phyloP scores from a whole-genome alignment of 352 stramenopile species.

The Phytophthora hybrid region DNA sequence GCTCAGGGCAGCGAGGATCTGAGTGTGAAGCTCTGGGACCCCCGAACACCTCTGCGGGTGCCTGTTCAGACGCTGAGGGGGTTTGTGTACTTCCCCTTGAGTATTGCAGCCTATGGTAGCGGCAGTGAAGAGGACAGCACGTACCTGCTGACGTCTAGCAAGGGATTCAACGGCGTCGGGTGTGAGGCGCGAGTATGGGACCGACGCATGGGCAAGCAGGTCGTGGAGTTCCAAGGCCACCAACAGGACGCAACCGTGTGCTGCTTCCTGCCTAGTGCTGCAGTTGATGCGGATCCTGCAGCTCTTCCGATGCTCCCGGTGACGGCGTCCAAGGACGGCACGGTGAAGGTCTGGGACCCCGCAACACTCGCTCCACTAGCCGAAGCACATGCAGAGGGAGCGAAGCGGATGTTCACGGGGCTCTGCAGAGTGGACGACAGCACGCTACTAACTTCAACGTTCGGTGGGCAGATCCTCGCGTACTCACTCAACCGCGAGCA shows the following conservation, averaged over 20 bases:
- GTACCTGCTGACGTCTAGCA: conserved; percentile 86
- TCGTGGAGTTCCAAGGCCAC: conserved; percentile 68
- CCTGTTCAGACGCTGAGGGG: conserved; percentile 66
- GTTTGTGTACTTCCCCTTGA: conserved; percentile 86
- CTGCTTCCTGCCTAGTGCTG: conserved; percentile 55
- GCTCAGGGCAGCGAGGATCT: conserved; percentile 86
- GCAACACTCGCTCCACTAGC: conserved; percentile 37
- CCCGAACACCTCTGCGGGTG: conserved; percentile 52
- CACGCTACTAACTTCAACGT: conserved; percentile 65
- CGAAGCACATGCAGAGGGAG: conserved; percentile 55
- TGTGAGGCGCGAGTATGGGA: conserved; percentile 86
- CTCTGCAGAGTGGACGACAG: conserved; percentile 47
- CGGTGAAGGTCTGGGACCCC: conserved; percentile 76
- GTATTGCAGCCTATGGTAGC: conserved; percentile 45
- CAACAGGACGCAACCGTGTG: conserved; percentile 82
- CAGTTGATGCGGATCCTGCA: conserved; percentile 7
- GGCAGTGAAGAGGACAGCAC: conserved; percentile 40
- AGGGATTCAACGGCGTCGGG: conserved; percentile 87
- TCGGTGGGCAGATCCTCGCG: conserved; percentile 55
- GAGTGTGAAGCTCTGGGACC: conserved; percentile 85
- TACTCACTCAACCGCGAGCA: conserved; percentile 48
- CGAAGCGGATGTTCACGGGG: conserved; percentile 70
- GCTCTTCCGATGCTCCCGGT: conserved; percentile 45
- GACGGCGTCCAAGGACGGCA: conserved; percentile 84
- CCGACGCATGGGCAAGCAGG: conserved; percentile 65